A percentile compares a stretch with the other conserved stretches of the same genome.
These are phyloP conservation scores for Conticribra weissflogii DNA, from an alignment of 108 stramenopile species.

Conservation along the genomic window DNA sequence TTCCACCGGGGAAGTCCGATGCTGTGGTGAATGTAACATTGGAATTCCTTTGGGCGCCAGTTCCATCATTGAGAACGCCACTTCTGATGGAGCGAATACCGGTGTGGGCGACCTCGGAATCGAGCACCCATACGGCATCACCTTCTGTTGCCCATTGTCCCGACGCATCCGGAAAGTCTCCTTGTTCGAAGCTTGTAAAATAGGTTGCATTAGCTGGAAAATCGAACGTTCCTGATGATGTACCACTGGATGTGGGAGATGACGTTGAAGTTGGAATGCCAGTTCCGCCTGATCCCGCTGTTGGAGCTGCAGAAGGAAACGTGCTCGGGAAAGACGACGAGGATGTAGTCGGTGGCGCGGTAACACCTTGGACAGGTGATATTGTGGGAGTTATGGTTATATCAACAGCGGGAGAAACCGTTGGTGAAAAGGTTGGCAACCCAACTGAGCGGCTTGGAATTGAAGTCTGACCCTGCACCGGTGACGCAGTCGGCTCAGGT, in stretches of 20 bases:
- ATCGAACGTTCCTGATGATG: neutral
- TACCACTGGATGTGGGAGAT: neutral
- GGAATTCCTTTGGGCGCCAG: constrained; percentile 16
- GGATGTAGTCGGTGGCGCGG: no score
- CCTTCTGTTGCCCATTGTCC: neutral
- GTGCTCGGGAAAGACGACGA: no score
- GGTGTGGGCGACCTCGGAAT: constrained; percentile 15
- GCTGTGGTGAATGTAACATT: constrained; percentile 29
- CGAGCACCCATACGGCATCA: constrained; percentile 22
- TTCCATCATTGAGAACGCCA: constrained; percentile 7
- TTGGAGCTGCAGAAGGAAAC: no score
- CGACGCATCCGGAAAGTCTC: neutral
- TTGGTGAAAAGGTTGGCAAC: no score
- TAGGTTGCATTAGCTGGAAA: neutral
- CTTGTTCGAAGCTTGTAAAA: neutral
- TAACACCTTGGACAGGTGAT: no score
- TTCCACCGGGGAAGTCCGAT: constrained; percentile 18
- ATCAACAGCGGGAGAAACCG: no score
- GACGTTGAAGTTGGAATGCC: no score
- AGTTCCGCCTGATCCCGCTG: no score
- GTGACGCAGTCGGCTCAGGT: no score
- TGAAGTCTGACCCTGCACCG: no score
- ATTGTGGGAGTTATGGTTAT: no score
- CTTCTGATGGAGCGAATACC: constrained; percentile 39
- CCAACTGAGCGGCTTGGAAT: no score